Percentiles rank a stretch among this genome's conserved stretches.
These are phyloP conservation scores for Spinacia oleracea DNA, from an alignment of 179 eudicot genomes.

Conservation along the genomic window DNA sequence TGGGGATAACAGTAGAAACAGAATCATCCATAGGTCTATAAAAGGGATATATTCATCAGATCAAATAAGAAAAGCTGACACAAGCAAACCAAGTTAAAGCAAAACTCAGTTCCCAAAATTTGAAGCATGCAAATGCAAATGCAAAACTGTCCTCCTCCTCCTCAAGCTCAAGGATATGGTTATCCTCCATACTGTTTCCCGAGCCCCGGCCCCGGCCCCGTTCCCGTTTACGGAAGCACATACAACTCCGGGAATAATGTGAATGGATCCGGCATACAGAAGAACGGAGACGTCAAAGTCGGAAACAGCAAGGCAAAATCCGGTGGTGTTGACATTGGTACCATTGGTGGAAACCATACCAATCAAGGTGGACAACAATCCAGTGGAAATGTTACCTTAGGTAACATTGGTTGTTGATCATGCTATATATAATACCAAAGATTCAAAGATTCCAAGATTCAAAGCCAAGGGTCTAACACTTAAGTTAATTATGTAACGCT, in stretches of 20 bases:
- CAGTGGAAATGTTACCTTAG: neutral
- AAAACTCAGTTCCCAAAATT: too few relatives aligned
- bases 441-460: too few relatives aligned
- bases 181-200: neutral
- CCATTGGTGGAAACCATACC: slow-evolving; percentile 14
- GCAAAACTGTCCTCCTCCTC: neutral
- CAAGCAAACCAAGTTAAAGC: too few relatives aligned
- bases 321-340: slow-evolving; percentile 3
- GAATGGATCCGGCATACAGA: slow-evolving; percentile 20
- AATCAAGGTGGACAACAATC: slow-evolving; percentile 18
- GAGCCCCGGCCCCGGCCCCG: neutral
- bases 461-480: too few relatives aligned
- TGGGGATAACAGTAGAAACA: too few relatives aligned
- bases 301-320: slow-evolving; percentile 16
- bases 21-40: too few relatives aligned
- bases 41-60: too few relatives aligned
- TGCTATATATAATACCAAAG: too few relatives aligned
- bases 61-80: too few relatives aligned
- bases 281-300: slow-evolving; percentile 17
- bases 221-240: neutral
- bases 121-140: too few relatives aligned
- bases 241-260: slow-evolving; percentile 14
- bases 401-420: slow-evolving; percentile 3
- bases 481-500: too few relatives aligned
- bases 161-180: neutral